Percentiles rank a stretch among this genome's conserved stretches.
phyloP scores from a whole-genome alignment of 768 basidiomycete genomes.

The Termitomyces sp. region DNA sequence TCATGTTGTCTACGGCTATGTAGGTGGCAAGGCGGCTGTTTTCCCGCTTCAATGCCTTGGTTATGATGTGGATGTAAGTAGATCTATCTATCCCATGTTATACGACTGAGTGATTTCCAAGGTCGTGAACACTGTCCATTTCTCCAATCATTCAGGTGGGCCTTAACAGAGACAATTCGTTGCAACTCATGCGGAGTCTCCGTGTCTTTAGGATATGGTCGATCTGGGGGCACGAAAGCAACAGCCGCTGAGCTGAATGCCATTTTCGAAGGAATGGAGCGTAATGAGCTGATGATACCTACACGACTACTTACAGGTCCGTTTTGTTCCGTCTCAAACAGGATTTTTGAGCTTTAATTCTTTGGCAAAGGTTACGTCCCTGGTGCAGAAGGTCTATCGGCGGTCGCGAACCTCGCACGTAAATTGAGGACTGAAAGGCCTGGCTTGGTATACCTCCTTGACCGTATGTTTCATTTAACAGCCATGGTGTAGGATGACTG shows the following conservation, averaged over 20 bases:
- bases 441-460: slow-evolving; percentile 77
- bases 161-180: neutral
- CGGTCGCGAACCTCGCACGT: slow-evolving; percentile 55
- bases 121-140: slow-evolving; percentile 91
- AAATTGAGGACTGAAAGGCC: slow-evolving; percentile 56
- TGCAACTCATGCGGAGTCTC: neutral
- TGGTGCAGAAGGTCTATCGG: slow-evolving; percentile 61
- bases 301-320: slow-evolving; percentile 76
- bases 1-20: slow-evolving; percentile 92
- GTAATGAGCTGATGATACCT: slow-evolving; percentile 69
- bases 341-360: neutral
- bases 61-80: slow-evolving; percentile 88
- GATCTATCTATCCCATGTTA: slow-evolving; percentile 6
- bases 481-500: neutral
- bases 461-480: slow-evolving; percentile 56
- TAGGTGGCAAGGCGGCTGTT: slow-evolving; percentile 78
- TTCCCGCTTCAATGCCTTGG: slow-evolving; percentile 83
- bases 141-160: slow-evolving; percentile 88
- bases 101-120: slow-evolving; percentile 21
- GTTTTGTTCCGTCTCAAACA: slow-evolving; percentile 2
- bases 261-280: slow-evolving; percentile 70
- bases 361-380: slow-evolving; percentile 66
- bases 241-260: slow-evolving; percentile 68
- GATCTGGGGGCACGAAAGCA: slow-evolving; percentile 74
- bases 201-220: slow-evolving; percentile 66